Conservation (phyloP, 2,329 filamentous ascomycete species). For the Keithomyces neogunnii region DNA sequence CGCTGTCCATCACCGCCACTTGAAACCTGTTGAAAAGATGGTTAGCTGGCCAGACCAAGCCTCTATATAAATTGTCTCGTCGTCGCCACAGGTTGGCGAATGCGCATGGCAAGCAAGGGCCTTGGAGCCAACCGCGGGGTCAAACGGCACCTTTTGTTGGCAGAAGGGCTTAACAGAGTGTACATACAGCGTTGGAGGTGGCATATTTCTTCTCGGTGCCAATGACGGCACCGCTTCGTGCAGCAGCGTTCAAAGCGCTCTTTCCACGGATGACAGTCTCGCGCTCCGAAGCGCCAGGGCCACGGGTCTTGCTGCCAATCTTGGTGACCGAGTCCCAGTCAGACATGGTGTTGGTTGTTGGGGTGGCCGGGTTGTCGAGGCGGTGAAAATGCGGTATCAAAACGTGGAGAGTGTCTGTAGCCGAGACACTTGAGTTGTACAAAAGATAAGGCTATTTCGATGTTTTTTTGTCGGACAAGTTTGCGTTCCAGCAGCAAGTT, state of each 20-base stretch:
- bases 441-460: background rate
- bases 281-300: slow-evolving; percentile 56
- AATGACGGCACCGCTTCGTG: slow-evolving; percentile 67
- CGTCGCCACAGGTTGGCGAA: background rate
- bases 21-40: slow-evolving; percentile 13
- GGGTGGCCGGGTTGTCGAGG: slow-evolving; percentile 11
- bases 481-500: background rate
- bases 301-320: slow-evolving; percentile 80
- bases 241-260: slow-evolving; percentile 76
- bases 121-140: background rate
- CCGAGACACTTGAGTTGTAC: background rate
- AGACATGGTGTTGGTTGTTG: slow-evolving; percentile 49
- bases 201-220: slow-evolving; percentile 87
- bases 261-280: slow-evolving; percentile 88
- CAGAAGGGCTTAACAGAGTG: background rate
- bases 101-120: background rate
- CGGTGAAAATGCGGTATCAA: background rate
- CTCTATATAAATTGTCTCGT: too few relatives aligned
- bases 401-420: background rate
- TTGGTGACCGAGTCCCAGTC: slow-evolving; percentile 85
- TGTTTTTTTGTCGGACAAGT: background rate
- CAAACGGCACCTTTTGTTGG: background rate
- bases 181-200: slow-evolving; percentile 56
- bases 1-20: slow-evolving; percentile 69
- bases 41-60: slow-evolving; percentile 9